Percentiles rank a stretch among this genome's conserved stretches.
Evolutionary conservation across 257 asterid genomes (phyloP).

Genomic region (Cordia subcordata): DNA sequence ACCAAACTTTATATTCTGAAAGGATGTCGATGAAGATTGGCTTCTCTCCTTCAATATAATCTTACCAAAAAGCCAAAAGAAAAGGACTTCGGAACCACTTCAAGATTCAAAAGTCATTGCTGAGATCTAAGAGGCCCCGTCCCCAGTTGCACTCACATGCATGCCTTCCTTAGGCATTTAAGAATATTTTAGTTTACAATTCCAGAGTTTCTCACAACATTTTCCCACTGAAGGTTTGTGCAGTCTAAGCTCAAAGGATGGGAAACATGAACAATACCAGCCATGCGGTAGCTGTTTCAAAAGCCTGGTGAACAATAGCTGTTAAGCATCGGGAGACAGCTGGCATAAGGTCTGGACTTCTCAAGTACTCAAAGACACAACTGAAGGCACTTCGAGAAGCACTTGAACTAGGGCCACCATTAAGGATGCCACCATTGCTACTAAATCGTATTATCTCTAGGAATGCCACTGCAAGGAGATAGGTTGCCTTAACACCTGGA

Average conservation of each 20-base stretch:
- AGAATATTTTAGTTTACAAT: too few relatives aligned
- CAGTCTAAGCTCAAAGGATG: not conserved
- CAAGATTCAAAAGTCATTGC: too few relatives aligned
- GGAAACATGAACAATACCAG: constrained; percentile 55
- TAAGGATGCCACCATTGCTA: constrained; percentile 97
- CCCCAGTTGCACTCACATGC: too few relatives aligned
- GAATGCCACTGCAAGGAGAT: constrained; percentile 97
- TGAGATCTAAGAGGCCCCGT: too few relatives aligned
- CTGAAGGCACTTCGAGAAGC: constrained; percentile 93
- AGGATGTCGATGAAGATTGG: too few relatives aligned
- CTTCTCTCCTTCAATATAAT: too few relatives aligned
- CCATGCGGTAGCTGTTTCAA: constrained; percentile 85
- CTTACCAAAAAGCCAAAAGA: too few relatives aligned
- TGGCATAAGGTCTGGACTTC: constrained; percentile 88
- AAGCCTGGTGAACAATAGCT: constrained; percentile 84
- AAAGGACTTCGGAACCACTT: too few relatives aligned
- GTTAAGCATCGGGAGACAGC: constrained; percentile 97
- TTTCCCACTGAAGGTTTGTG: too few relatives aligned
- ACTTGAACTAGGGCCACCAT: constrained; percentile 58
- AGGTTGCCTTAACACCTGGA: constrained; percentile 97
- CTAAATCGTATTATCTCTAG: constrained; percentile 93
- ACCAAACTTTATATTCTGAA: too few relatives aligned
- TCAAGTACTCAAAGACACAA: constrained; percentile 92
- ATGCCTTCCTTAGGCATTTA: too few relatives aligned
- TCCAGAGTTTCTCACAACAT: too few relatives aligned